Evolutionary conservation across 2,329 filamentous ascomycete genomes (phyloP).

Genomic region (Curvularia eragrostidis): DNA sequence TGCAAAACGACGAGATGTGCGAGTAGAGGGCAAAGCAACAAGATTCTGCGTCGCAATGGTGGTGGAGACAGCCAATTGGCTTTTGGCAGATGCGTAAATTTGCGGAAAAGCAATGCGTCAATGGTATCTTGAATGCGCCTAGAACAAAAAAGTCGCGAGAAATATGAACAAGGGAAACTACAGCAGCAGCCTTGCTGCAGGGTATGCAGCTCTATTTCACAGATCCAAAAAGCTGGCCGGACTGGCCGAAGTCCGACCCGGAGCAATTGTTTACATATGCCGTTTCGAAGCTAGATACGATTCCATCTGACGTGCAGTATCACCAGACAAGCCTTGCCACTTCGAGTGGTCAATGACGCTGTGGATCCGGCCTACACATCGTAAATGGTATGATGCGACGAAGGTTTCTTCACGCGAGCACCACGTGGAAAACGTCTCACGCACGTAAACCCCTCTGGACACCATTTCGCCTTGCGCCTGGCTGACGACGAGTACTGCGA

Average conservation of each 20-base stretch:
- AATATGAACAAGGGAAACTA: slow-evolving; percentile 11
- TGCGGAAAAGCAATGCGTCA: slow-evolving; percentile 7
- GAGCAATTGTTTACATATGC: slow-evolving; percentile 24
- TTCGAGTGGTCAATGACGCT: slow-evolving; percentile 48
- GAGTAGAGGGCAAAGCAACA: not conserved
- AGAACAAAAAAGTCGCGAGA: slow-evolving; percentile 9
- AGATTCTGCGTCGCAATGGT: not conserved
- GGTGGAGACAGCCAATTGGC: not conserved
- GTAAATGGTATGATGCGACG: not conserved
- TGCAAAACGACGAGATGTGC: not conserved
- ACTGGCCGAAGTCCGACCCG: slow-evolving; percentile 25
- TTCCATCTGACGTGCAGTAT: slow-evolving; percentile 41
- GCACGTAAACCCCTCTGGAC: not conserved
- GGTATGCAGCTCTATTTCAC: slow-evolving; percentile 16
- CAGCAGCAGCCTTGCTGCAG: not conserved
- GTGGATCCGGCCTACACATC: slow-evolving; percentile 23
- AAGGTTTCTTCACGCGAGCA: not conserved
- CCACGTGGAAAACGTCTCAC: not conserved
- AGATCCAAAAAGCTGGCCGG: slow-evolving; percentile 12
- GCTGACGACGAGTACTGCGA: not conserved
- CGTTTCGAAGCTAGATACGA: slow-evolving; percentile 34
- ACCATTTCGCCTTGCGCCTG: not conserved
- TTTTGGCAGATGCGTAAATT: slow-evolving; percentile 2
- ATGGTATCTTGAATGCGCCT: slow-evolving; percentile 8
- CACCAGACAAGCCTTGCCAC: slow-evolving; percentile 41